A percentile compares a stretch with the other conserved stretches of the same genome.
Conservation (phyloP, 2,329 filamentous ascomycete species). For the Pseudocercospora cruenta region DNA sequence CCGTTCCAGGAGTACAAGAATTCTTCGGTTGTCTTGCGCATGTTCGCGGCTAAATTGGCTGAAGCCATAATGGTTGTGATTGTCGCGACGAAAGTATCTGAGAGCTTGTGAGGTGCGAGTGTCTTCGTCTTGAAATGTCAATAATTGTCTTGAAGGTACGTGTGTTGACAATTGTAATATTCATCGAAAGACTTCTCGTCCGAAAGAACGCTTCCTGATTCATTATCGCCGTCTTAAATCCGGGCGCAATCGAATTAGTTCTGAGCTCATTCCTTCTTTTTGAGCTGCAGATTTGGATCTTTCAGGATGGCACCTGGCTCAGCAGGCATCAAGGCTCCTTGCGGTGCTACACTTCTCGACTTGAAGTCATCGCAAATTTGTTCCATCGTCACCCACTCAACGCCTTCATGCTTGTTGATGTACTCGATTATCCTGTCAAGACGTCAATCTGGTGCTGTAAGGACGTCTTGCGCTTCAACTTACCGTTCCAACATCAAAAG, state of each 20-base stretch:
- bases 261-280: slow-evolving; percentile 31
- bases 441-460: slow-evolving; percentile 2
- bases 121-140: too few relatives aligned
- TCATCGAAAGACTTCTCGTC: neutral
- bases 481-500: slow-evolving; percentile 73
- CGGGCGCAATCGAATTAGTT: neutral
- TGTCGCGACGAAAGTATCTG: too few relatives aligned
- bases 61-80: slow-evolving; percentile 10
- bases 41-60: slow-evolving; percentile 15
- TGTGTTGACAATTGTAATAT: neutral
- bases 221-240: slow-evolving; percentile 5
- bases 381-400: slow-evolving; percentile 71
- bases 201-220: neutral
- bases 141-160: too few relatives aligned
- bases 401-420: slow-evolving; percentile 65
- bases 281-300: slow-evolving; percentile 40
- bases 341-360: slow-evolving; percentile 60
- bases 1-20: slow-evolving; percentile 29
- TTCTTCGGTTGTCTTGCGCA: slow-evolving; percentile 25
- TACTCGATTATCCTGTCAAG: slow-evolving; percentile 62
- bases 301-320: slow-evolving; percentile 57
- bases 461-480: slow-evolving; percentile 8
- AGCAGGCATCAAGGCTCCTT: slow-evolving; percentile 65
- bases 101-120: too few relatives aligned
- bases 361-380: slow-evolving; percentile 76